phyloP scores from a whole-genome alignment of 2,329 filamentous ascomycete genomes.

The Corniculantispora saksenae region DNA sequence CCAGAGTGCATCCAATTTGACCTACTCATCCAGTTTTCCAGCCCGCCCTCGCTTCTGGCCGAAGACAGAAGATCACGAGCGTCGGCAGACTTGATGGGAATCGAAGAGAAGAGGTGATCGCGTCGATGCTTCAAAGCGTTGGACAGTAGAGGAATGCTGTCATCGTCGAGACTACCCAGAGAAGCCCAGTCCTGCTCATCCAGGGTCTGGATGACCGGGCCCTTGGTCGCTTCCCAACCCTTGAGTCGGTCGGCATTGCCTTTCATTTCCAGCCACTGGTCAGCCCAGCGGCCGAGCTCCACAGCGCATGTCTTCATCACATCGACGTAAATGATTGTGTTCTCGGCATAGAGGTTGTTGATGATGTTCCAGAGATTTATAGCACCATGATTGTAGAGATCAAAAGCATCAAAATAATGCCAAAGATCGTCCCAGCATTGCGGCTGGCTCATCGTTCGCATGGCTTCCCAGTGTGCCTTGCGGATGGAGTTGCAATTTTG shows the following conservation, averaged over 20 bases:
- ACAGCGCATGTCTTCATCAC: constrained; percentile 28
- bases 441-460: constrained; percentile 36
- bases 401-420: constrained; percentile 48
- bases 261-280: constrained; percentile 35
- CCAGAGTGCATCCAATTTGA: neutral
- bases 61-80: constrained; percentile 31
- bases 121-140: constrained; percentile 37
- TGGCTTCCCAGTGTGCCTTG: constrained; percentile 35
- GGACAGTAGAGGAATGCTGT: constrained; percentile 32
- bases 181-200: constrained; percentile 29
- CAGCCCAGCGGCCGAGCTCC: constrained; percentile 38
- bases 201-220: constrained; percentile 32
- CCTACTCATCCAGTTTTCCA: constrained; percentile 42
- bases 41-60: constrained; percentile 24
- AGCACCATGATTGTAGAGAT: constrained; percentile 49
- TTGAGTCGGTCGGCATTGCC: constrained; percentile 35
- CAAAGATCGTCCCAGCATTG: constrained; percentile 44
- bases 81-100: constrained; percentile 18
- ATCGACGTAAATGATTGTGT: constrained; percentile 34
- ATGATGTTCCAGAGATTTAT: constrained; percentile 52
- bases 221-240: constrained; percentile 30
- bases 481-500: constrained; percentile 41
- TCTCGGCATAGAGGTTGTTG: constrained; percentile 43
- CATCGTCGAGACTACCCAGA: constrained; percentile 33
- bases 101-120: constrained; percentile 27